Evolutionary conservation across 108 stramenopile genomes (phyloP).

Genomic region (Nitzschia sp.): DNA sequence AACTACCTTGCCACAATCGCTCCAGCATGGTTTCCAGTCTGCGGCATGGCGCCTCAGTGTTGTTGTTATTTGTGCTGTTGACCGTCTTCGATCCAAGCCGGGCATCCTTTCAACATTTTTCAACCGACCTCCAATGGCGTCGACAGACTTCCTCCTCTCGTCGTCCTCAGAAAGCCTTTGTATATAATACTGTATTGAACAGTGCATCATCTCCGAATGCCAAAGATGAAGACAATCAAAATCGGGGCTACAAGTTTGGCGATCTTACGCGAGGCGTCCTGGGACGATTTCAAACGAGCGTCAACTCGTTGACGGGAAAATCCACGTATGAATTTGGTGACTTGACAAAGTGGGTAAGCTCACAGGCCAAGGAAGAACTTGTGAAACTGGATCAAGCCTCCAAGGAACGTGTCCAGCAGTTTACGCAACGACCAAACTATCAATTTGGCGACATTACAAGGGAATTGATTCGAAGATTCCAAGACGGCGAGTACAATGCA

Average conservation of each 20-base stretch:
- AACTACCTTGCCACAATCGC: too few relatives aligned
- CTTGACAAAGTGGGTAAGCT: conserved; percentile 33
- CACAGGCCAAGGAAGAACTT: conserved; percentile 47
- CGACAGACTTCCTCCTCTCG: too few relatives aligned
- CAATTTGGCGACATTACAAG: conserved; percentile 67
- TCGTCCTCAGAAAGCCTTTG: too few relatives aligned
- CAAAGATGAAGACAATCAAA: too few relatives aligned
- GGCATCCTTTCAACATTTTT: too few relatives aligned
- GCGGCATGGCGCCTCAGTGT: too few relatives aligned
- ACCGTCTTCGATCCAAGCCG: too few relatives aligned
- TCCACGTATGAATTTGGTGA: conserved; percentile 36
- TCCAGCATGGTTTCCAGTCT: too few relatives aligned
- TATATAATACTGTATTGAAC: too few relatives aligned
- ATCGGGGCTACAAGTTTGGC: conserved; percentile 32
- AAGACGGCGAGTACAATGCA: conserved; percentile 20
- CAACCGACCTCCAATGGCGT: too few relatives aligned
- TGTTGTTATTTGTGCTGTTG: too few relatives aligned
- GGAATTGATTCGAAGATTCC: conserved; percentile 26
- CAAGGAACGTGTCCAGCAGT: conserved; percentile 54
- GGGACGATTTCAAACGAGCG: conserved; percentile 3
- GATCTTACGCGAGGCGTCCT: conserved; percentile 27
- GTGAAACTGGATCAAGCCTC: conserved; percentile 51
- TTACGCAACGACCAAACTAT: conserved; percentile 62
- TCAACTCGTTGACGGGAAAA: conserved; percentile 27
- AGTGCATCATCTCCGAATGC: too few relatives aligned